Percentiles rank a stretch among this genome's conserved stretches.
phyloP scores from a whole-genome alignment of 129 eudicot species.

The Arctium lappa region DNA sequence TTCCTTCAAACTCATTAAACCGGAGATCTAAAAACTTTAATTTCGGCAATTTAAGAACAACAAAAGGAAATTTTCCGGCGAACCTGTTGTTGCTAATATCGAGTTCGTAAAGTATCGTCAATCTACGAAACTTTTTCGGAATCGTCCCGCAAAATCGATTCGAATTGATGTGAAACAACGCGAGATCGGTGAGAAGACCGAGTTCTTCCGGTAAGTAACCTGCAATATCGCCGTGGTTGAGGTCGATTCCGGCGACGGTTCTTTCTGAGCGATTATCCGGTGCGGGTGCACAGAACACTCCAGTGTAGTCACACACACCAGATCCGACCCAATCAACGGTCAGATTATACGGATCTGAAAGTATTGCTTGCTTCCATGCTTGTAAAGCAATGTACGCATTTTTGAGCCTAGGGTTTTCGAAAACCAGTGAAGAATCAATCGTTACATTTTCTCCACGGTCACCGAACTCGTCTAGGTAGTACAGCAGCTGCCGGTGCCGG shows the following conservation, averaged over 20 bases:
- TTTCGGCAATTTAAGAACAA: conserved; percentile 57
- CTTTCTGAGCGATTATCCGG: conserved; percentile 31
- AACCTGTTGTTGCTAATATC: conserved; percentile 94
- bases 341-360: conserved; percentile 78
- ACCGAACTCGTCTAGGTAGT: conserved; percentile 68
- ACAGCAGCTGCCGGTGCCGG: conserved; percentile 65
- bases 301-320: conserved; percentile 61
- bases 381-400: conserved; percentile 93
- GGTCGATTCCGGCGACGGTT: conserved; percentile 83
- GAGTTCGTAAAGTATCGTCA: conserved; percentile 65
- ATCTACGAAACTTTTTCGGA: conserved; percentile 54
- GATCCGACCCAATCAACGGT: conserved; percentile 83
- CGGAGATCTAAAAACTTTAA: conserved; percentile 71
- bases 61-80: conserved; percentile 82
- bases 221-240: conserved; percentile 92
- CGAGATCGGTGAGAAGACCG: conserved; percentile 70
- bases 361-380: conserved; percentile 86
- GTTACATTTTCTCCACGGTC: conserved; percentile 80
- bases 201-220: conserved; percentile 89
- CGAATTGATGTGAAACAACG: conserved; percentile 68
- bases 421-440: conserved; percentile 55
- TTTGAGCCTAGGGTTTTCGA: conserved; percentile 51
- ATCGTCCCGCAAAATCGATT: conserved; percentile 83
- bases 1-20: conserved; percentile 87
- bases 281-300: conserved; percentile 77